Conservation (phyloP, 306 rosid genomes). For the Cotoneaster glaucophyllus region DNA sequence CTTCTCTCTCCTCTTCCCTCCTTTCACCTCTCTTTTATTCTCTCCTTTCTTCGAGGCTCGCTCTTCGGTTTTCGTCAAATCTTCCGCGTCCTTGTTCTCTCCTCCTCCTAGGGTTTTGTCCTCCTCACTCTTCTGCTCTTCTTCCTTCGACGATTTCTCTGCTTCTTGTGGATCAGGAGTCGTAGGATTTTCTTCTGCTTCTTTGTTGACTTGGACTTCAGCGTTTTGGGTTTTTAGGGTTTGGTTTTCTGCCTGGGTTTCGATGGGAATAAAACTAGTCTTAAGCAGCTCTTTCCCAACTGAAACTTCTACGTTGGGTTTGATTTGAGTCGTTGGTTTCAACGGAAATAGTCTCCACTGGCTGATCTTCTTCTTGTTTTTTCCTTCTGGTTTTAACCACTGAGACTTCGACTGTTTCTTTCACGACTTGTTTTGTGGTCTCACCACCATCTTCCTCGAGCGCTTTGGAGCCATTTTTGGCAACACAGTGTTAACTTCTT, state of each 20-base stretch:
- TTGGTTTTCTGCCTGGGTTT: background rate
- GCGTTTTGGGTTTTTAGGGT: background rate
- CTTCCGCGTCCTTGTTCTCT: no score
- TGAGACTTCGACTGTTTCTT: slow-evolving; percentile 26
- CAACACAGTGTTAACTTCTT: background rate
- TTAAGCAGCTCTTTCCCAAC: background rate
- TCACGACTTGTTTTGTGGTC: slow-evolving; percentile 32
- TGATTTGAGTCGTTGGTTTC: background rate
- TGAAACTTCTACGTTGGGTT: slow-evolving; percentile 5
- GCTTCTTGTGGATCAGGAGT: background rate
- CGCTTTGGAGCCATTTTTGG: slow-evolving; percentile 45
- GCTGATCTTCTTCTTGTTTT: background rate
- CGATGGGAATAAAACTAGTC: background rate
- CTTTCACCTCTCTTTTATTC: background rate
- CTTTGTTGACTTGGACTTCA: background rate
- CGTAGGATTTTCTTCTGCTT: background rate
- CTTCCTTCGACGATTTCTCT: background rate
- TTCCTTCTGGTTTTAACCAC: slow-evolving; percentile 19
- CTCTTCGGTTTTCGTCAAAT: background rate
- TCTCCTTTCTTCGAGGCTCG: background rate
- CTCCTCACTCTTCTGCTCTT: background rate
- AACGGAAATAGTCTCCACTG: background rate
- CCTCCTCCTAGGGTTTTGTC: background rate
- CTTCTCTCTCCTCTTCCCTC: background rate
- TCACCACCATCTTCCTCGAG: slow-evolving; percentile 18